Evolutionary conservation across 1,284 basidiomycete genomes (phyloP).

Genomic region (Cryptococcus jaspeensis): DNA sequence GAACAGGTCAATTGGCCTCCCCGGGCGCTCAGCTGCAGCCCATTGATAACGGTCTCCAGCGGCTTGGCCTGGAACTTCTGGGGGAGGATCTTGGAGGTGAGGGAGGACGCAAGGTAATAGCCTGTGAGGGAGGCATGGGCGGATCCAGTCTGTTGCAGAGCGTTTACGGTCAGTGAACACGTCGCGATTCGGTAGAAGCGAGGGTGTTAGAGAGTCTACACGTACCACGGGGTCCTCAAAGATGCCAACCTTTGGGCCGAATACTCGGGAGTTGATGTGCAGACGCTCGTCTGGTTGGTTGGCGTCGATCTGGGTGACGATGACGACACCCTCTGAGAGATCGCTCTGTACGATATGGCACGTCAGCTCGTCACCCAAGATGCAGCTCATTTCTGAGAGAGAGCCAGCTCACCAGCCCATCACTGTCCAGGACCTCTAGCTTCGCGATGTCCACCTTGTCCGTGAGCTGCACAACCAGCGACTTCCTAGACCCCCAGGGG

Average conservation of each 20-base stretch:
- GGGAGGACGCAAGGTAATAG: constrained; percentile 32
- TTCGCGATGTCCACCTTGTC: constrained; percentile 20
- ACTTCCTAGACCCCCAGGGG: constrained; percentile 13
- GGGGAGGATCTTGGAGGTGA: constrained; percentile 13
- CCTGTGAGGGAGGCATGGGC: constrained; percentile 35
- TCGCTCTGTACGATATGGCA: constrained; percentile 1
- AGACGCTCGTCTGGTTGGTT: constrained; percentile 8
- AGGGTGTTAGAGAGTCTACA: neutral
- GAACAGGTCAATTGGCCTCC: constrained; percentile 18
- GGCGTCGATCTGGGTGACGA: constrained; percentile 30
- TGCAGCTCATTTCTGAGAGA: neutral
- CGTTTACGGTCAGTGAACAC: neutral
- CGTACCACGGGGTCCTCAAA: constrained; percentile 46
- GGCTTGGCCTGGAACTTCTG: constrained; percentile 3
- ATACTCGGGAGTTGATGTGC: constrained; percentile 30
- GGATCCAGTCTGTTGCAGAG: constrained; percentile 30
- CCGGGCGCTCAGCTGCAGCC: constrained; percentile 21
- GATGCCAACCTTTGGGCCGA: constrained; percentile 30
- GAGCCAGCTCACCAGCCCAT: constrained; percentile 25
- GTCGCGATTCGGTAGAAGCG: no score
- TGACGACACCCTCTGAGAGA: constrained; percentile 10
- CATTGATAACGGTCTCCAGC: constrained; percentile 10
- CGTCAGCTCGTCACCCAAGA: neutral
- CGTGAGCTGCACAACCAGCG: constrained; percentile 23
- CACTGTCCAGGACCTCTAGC: constrained; percentile 15